Conservation (phyloP, 768 basidiomycete species). For the Pulveroboletus frians region DNA sequence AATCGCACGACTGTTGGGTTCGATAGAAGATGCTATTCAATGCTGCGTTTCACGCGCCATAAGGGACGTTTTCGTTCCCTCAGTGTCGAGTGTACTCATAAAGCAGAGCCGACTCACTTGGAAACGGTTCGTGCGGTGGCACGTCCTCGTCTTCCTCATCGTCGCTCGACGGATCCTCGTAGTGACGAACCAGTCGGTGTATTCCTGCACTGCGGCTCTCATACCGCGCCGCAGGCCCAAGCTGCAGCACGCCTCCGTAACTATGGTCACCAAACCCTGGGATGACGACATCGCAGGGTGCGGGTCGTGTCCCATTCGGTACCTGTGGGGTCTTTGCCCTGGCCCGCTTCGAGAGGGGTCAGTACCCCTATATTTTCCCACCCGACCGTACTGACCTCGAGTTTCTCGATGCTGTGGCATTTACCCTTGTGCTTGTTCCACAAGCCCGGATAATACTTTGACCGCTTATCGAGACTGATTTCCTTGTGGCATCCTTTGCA, state of each 20-base stretch:
- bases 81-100: background rate
- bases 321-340: conserved; percentile 1
- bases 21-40: conserved; percentile 20
- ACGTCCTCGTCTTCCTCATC: conserved; percentile 14
- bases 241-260: conserved; percentile 1
- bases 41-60: conserved; percentile 7
- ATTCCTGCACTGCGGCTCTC: background rate
- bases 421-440: conserved; percentile 32
- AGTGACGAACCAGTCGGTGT: background rate
- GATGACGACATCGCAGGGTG: background rate
- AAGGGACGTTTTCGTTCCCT: background rate
- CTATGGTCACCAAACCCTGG: background rate
- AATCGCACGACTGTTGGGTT: conserved; percentile 4
- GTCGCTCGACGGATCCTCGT: conserved; percentile 10
- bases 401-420: conserved; percentile 21
- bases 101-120: conserved; percentile 17
- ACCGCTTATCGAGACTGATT: conserved; percentile 34
- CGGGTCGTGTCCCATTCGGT: background rate
- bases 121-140: conserved; percentile 18
- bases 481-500: conserved; percentile 27
- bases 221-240: background rate
- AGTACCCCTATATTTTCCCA: conserved; percentile 2
- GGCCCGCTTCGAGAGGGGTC: conserved; percentile 15
- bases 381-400: conserved; percentile 21
- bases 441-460: conserved; percentile 32